phyloP scores from a whole-genome alignment of 495 filamentous ascomycete genomes.

The Aspergillus indologenus region DNA sequence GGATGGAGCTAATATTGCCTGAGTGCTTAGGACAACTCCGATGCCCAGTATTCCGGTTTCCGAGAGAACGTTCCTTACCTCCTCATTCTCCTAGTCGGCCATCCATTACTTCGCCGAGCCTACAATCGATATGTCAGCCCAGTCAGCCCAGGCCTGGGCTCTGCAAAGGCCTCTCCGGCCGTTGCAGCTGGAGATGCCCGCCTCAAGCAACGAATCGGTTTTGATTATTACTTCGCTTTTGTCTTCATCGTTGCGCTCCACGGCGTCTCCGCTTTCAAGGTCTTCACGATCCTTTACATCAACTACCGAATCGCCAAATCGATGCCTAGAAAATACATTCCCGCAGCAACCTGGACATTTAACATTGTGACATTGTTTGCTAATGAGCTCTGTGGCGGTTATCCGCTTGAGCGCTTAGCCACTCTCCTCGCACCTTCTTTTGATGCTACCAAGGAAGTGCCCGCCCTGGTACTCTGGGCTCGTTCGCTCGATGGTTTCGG shows the following conservation, averaged over 20 bases:
- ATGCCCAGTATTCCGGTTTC: constrained; percentile 83
- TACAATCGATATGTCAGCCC: constrained; percentile 52
- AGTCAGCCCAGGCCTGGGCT: constrained; percentile 4
- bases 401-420: constrained; percentile 63
- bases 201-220: constrained; percentile 71
- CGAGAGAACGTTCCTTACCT: constrained; percentile 84
- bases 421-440: constrained; percentile 44
- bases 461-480: constrained; percentile 53
- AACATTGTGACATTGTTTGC: constrained; percentile 83
- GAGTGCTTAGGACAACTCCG: constrained; percentile 71
- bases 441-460: constrained; percentile 27
- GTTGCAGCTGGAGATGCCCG: constrained; percentile 58
- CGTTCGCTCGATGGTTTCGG: constrained; percentile 69
- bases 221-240: constrained; percentile 79
- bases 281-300: constrained; percentile 70
- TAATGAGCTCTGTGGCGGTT: constrained; percentile 82
- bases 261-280: constrained; percentile 79
- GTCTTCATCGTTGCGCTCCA: constrained; percentile 77
- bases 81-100: constrained; percentile 62
- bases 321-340: constrained; percentile 64
- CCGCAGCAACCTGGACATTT: constrained; percentile 85
- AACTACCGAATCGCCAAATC: constrained; percentile 77
- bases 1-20: background rate
- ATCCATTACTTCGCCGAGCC: constrained; percentile 70
- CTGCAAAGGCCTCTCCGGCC: constrained; percentile 19